Evolutionary conservation across 768 basidiomycete genomes (phyloP).

Genomic region (Xerocomellus intermedius): DNA sequence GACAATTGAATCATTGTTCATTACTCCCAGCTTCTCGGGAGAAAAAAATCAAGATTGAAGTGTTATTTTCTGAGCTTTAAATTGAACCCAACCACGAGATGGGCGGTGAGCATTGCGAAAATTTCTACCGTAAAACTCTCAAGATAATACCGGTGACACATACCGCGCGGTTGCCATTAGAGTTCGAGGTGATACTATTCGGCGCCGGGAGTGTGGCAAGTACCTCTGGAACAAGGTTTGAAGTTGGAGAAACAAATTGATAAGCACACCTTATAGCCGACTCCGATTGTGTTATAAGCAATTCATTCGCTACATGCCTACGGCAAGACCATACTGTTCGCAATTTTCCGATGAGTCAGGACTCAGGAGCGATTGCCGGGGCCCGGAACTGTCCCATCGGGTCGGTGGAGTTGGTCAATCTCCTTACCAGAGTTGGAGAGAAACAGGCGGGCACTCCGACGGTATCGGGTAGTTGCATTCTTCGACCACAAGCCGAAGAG

Average conservation of each 20-base stretch:
- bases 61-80: conserved; percentile 13
- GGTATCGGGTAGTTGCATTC: neutral
- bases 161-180: conserved; percentile 6
- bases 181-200: neutral
- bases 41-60: neutral
- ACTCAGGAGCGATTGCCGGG: conserved; percentile 6
- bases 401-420: neutral
- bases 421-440: neutral
- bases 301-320: conserved; percentile 24
- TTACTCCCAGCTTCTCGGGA: conserved; percentile 1
- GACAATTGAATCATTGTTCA: conserved; percentile 10
- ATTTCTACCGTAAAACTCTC: neutral
- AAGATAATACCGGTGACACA: conserved; percentile 9
- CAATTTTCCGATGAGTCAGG: conserved; percentile 12
- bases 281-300: conserved; percentile 16
- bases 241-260: conserved; percentile 4
- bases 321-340: conserved; percentile 10
- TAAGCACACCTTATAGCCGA: conserved; percentile 29
- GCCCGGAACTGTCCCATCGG: neutral
- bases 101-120: conserved; percentile 2
- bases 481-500: neutral
- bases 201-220: neutral
- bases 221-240: conserved; percentile 22
- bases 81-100: conserved; percentile 15
- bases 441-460: neutral